These are phyloP conservation scores for Chrysanthemum makinoi DNA, from an alignment of 129 eudicot genomes.

Conservation along the genomic window DNA sequence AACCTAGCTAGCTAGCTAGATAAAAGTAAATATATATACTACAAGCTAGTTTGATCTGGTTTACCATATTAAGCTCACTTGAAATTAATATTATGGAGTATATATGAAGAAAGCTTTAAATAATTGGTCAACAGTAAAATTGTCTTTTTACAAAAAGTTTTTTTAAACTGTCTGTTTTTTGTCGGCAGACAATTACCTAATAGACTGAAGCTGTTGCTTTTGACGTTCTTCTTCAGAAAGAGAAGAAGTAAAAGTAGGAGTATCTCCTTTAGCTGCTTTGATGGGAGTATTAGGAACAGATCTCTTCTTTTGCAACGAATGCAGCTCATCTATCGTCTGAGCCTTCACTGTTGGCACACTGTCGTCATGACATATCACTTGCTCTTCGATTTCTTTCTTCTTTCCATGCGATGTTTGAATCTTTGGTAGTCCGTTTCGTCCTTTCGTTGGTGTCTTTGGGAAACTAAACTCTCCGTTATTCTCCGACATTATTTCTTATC, in stretches of 20 bases:
- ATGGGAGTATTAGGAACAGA: conserved; percentile 76
- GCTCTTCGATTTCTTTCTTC: conserved; percentile 20
- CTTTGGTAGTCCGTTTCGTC: conserved; percentile 56
- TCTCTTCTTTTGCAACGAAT: conserved; percentile 82
- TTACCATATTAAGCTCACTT: too few species aligned
- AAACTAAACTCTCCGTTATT: conserved; percentile 45
- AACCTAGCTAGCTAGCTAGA: too few species aligned
- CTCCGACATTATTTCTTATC: conserved; percentile 4
- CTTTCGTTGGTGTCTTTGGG: conserved; percentile 30
- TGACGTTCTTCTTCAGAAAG: conserved; percentile 65
- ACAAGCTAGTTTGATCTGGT: too few species aligned
- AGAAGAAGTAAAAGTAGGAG: conserved; percentile 21
- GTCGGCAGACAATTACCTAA: conserved; percentile 36
- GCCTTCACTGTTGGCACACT: conserved; percentile 73
- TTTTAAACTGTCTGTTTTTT: too few species aligned
- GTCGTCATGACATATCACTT: conserved; percentile 67
- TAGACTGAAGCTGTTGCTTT: conserved; percentile 71
- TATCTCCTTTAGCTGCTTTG: conserved; percentile 1
- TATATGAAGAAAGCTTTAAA: too few species aligned
- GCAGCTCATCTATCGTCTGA: conserved; percentile 80
- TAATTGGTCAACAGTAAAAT: too few species aligned
- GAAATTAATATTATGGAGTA: too few species aligned
- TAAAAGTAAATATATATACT: too few species aligned
- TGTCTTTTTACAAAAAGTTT: too few species aligned
- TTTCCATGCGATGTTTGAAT: conserved; percentile 47